Evolutionary conservation across 2,329 filamentous ascomycete species (phyloP).

Genomic region (Neofusicoccum sp.): DNA sequence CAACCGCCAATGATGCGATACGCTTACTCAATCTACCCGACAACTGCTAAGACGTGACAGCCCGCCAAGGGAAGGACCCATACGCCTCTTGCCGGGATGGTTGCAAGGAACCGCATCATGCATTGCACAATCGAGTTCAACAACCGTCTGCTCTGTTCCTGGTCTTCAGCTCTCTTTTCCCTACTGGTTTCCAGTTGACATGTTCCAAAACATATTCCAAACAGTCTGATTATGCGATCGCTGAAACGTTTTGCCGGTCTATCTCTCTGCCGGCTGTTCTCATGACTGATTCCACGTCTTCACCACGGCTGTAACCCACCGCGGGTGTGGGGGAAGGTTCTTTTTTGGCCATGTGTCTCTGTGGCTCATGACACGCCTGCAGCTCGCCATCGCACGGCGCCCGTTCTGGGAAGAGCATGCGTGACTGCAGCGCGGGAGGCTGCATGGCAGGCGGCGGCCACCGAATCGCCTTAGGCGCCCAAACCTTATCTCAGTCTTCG

Average conservation of each 20-base stretch:
- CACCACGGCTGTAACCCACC: neutral
- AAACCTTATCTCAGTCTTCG: neutral
- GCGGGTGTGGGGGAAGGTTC: neutral
- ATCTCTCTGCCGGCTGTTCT: neutral
- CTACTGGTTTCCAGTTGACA: neutral
- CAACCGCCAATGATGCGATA: neutral
- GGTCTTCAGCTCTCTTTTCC: neutral
- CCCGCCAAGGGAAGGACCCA: neutral
- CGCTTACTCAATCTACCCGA: constrained; percentile 1
- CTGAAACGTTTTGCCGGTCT: neutral
- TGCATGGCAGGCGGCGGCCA: neutral
- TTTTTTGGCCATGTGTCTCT: neutral
- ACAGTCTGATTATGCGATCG: neutral
- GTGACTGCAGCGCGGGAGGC: neutral
- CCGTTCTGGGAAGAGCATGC: neutral
- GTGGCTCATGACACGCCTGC: constrained; percentile 8
- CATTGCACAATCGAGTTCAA: neutral
- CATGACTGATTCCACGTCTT: neutral
- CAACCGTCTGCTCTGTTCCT: neutral
- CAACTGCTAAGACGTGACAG: neutral
- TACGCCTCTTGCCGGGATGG: neutral
- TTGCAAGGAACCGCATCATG: neutral
- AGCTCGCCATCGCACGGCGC: neutral
- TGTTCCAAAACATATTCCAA: neutral
- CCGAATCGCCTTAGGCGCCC: neutral